Percentiles rank a stretch among this genome's conserved stretches.
phyloP scores from a whole-genome alignment of 2,329 filamentous ascomycete genomes.

The Sordariomycetes sp. region DNA sequence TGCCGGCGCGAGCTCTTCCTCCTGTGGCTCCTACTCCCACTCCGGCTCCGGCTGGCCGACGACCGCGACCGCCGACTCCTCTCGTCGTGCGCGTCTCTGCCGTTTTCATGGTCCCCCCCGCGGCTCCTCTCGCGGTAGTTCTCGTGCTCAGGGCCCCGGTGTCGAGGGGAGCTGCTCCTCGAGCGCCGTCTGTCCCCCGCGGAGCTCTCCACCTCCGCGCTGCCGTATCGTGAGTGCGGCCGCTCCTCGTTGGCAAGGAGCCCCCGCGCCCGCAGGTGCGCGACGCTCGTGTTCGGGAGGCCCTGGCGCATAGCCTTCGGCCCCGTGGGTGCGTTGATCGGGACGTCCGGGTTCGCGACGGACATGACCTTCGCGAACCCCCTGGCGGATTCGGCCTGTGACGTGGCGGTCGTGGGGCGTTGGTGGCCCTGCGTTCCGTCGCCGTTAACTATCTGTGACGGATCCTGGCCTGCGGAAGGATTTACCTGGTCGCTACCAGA shows the following conservation, averaged over 20 bases:
- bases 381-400: slow-evolving; percentile 6
- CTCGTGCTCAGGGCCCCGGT: slow-evolving; percentile 5
- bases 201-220: not conserved
- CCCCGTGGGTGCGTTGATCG: slow-evolving; percentile 73
- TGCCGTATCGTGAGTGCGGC: slow-evolving; percentile 12
- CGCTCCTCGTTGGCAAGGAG: slow-evolving; percentile 32
- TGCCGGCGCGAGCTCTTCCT: slow-evolving; percentile 37
- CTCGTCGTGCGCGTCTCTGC: not conserved
- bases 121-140: slow-evolving; percentile 15
- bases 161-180: slow-evolving; percentile 35
- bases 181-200: slow-evolving; percentile 14
- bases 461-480: not conserved
- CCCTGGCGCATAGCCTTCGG: slow-evolving; percentile 93
- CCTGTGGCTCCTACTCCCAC: slow-evolving; percentile 28
- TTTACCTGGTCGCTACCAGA: not conserved
- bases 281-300: slow-evolving; percentile 67
- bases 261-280: slow-evolving; percentile 28
- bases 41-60: slow-evolving; percentile 11
- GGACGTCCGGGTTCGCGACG: slow-evolving; percentile 24
- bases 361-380: slow-evolving; percentile 1
- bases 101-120: slow-evolving; percentile 12
- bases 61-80: not conserved
- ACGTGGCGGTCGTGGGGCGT: not conserved
- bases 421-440: not conserved
- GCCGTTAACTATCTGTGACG: not conserved